Base-by-base conservation (phyloP, 1,284 basidiomycete genomes). In the Exsudoporus floridanus region DNA sequence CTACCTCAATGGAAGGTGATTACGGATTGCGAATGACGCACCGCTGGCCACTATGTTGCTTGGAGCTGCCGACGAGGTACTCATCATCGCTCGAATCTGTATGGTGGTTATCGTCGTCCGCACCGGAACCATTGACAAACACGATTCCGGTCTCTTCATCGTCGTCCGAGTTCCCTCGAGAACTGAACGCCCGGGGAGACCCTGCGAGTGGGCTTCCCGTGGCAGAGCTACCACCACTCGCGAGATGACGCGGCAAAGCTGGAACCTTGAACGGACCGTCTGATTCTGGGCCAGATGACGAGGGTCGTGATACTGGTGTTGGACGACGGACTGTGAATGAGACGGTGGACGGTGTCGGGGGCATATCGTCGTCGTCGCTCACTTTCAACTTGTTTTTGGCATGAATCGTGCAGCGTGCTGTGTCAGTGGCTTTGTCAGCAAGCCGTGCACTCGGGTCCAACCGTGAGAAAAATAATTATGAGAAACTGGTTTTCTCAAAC, bases 321-420 rank as follows among this genome's bases (percentile, higher is more conserved):
- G 88, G 88, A 23, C 86, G 76, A 42, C 86, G 81, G 46, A 91
- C 76, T 1, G 84, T 90, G 64, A 91, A 90, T 0, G 88, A 90
- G 33, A 90, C 77, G 59, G 83, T 81, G 54, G 75, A 70, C 4
- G 67, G 55, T n/a, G 68, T 62, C 21, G 57, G 16, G 27, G 56
- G 25, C 55, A 62, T 61, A 28, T 39, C 27, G 50, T 39, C 21
- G 48, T 13, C 28, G 48, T 25, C 13, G 45, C 37, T 16, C 18
- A 21, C 41, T 43, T 5, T 21, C n/a, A n/a, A n/a, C 16, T 46
- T 23, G n/a, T 39, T 41, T 41, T 18, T 5, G 16, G 10, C 10
- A 1, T n/a, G 25, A 7, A 40, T 12, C 16, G 7, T 8, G 25
- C 7, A n/a, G n/a, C n/a, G 13, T 21, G 27, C 27, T 30, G 25